Percentiles rank a stretch among this genome's conserved stretches.
phyloP scores from a whole-genome alignment of 2,329 filamentous ascomycete genomes.

The Fusarium continuum region DNA sequence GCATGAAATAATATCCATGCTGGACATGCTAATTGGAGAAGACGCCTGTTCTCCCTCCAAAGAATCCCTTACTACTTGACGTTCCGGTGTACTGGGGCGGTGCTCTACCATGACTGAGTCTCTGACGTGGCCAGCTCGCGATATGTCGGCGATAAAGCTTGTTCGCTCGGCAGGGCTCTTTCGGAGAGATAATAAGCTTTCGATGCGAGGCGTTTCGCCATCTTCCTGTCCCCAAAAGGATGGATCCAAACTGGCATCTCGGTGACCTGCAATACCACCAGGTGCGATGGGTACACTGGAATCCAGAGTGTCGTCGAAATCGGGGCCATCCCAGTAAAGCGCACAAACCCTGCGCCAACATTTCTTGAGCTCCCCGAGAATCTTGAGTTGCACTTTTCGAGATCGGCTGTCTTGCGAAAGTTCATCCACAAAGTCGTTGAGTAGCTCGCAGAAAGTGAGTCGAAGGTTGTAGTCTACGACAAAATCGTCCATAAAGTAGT shows the following conservation, averaged over 20 bases:
- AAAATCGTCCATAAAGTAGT: constrained; percentile 97
- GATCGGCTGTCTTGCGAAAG: constrained; percentile 56
- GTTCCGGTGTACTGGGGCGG: constrained; percentile 60
- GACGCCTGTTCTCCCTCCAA: constrained; percentile 49
- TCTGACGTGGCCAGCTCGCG: constrained; percentile 55
- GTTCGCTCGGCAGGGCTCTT: constrained; percentile 39
- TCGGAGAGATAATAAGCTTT: constrained; percentile 49
- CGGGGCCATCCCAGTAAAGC: constrained; percentile 83
- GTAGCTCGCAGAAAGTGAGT: constrained; percentile 78
- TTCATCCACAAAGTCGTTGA: constrained; percentile 74
- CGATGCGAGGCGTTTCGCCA: constrained; percentile 56
- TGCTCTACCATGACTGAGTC: constrained; percentile 58
- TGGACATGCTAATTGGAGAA: constrained; percentile 67
- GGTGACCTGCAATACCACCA: constrained; percentile 74
- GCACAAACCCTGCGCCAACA: constrained; percentile 95
- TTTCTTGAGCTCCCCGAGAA: constrained; percentile 92
- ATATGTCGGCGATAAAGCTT: constrained; percentile 59
- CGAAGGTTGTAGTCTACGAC: constrained; percentile 78
- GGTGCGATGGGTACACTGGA: constrained; percentile 76
- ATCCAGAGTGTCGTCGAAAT: constrained; percentile 69
- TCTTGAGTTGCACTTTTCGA: constrained; percentile 75
- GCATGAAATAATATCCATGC: constrained; percentile 70
- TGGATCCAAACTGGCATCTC: constrained; percentile 64
- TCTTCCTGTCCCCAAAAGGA: constrained; percentile 61
- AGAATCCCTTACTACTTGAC: constrained; percentile 39